A percentile compares a stretch with the other conserved stretches of the same genome.
These are phyloP conservation scores for Penicillium palitans DNA, from an alignment of 2,329 filamentous ascomycete genomes.

Conservation along the genomic window DNA sequence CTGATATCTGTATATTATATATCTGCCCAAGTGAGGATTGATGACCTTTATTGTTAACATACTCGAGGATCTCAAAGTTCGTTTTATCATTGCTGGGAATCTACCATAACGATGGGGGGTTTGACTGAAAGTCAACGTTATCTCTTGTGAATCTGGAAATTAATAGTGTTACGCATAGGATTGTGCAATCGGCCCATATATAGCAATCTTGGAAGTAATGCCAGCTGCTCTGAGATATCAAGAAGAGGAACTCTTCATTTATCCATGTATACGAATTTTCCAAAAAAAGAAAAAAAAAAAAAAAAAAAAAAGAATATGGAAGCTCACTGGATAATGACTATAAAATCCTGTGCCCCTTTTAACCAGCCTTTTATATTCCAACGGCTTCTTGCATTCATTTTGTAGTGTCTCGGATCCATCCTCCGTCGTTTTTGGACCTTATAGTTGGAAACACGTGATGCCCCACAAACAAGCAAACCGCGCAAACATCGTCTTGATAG, in stretches of 20 bases:
- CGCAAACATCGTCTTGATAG: slow-evolving; percentile 12
- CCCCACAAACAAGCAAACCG: neutral
- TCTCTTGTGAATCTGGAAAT: neutral
- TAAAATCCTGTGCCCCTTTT: too few species aligned
- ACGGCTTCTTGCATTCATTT: neutral
- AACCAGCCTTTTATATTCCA: neutral
- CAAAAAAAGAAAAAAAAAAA: neutral
- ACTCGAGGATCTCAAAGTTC: neutral
- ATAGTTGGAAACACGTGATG: neutral
- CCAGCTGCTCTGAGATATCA: neutral
- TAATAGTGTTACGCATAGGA: too few species aligned
- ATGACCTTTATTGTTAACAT: neutral
- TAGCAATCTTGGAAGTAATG: neutral
- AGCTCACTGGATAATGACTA: neutral
- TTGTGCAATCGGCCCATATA: neutral
- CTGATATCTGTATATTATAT: neutral
- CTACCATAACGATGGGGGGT: neutral
- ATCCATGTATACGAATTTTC: neutral
- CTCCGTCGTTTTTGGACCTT: neutral
- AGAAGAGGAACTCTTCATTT: neutral
- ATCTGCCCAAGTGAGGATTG: too few species aligned
- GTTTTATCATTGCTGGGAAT: neutral
- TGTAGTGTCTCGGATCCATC: neutral
- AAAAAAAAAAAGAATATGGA: neutral
- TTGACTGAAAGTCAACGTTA: neutral